Conservation (phyloP, 78 protist genomes). For the Guillardia theta region DNA sequence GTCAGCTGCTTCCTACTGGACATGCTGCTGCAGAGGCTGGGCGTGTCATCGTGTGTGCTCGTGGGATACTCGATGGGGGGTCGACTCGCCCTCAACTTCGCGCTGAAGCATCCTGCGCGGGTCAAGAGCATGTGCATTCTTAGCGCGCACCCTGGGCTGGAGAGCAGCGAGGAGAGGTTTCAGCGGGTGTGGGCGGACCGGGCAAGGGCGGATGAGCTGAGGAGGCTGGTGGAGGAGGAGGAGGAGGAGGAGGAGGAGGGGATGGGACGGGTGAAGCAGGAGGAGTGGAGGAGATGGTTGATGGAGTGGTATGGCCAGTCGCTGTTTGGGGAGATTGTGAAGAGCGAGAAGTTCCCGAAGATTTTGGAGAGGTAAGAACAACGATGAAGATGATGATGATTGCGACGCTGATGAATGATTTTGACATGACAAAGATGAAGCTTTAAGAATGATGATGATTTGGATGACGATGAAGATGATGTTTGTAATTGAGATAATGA, state of each 20-base stretch:
- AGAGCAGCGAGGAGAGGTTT: neutral
- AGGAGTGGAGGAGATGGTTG: neutral
- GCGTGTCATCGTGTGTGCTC: neutral
- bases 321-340: neutral
- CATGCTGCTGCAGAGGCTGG: neutral
- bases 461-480: too few relatives aligned
- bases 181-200: neutral
- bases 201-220: neutral
- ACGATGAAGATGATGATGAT: too few relatives aligned
- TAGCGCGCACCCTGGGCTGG: neutral
- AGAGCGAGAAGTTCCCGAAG: too few relatives aligned
- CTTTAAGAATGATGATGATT: neutral
- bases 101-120: neutral
- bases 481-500: neutral
- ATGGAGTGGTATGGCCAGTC: neutral
- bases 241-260: neutral
- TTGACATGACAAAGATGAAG: neutral
- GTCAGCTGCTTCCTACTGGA: neutral
- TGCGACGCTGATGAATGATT: neutral
- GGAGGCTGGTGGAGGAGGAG: neutral
- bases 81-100: neutral
- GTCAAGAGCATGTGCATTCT: neutral
- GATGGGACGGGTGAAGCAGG: neutral
- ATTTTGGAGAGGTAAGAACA: too few relatives aligned
- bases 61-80: constrained; percentile 16